Conservation (phyloP, 192 early-diverging fungal genomes). For the Jimgerdemannia flammicorona region DNA sequence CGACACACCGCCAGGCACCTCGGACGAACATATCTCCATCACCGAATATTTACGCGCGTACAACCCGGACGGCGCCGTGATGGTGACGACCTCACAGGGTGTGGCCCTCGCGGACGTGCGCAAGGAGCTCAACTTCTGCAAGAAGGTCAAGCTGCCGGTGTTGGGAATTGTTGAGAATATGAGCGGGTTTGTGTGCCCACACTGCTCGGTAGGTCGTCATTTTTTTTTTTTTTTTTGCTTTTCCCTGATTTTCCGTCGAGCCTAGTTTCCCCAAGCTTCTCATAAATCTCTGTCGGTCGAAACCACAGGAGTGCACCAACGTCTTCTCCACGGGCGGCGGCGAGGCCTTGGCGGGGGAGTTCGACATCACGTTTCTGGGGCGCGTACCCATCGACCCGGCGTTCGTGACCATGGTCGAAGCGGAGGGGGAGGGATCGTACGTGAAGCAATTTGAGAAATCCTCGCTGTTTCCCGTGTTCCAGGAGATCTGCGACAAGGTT, state of each 20-base stretch:
- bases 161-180: slow-evolving; percentile 97
- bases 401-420: slow-evolving; percentile 62
- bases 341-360: slow-evolving; percentile 82
- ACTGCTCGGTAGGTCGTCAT: slow-evolving; percentile 47
- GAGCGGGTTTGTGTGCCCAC: slow-evolving; percentile 95
- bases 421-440: slow-evolving; percentile 27
- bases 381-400: slow-evolving; percentile 89
- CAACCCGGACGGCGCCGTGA: slow-evolving; percentile 81
- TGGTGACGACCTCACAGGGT: slow-evolving; percentile 95
- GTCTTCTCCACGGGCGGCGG: slow-evolving; percentile 96
- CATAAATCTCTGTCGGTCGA: not conserved
- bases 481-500: slow-evolving; percentile 28
- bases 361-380: slow-evolving; percentile 84
- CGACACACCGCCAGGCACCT: slow-evolving; percentile 97
- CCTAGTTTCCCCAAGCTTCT: too few species aligned
- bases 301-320: slow-evolving; percentile 66
- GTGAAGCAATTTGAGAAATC: slow-evolving; percentile 47
- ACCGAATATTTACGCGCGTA: slow-evolving; percentile 69
- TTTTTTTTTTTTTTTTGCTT: slow-evolving; percentile 6
- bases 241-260: too few species aligned
- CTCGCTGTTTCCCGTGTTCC: slow-evolving; percentile 50
- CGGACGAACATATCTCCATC: slow-evolving; percentile 94
- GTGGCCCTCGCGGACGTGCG: slow-evolving; percentile 88
- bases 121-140: slow-evolving; percentile 96
- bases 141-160: slow-evolving; percentile 83